Base-by-base conservation (phyloP, 2,329 filamentous ascomycete genomes). In the Emergomyces africanus region DNA sequence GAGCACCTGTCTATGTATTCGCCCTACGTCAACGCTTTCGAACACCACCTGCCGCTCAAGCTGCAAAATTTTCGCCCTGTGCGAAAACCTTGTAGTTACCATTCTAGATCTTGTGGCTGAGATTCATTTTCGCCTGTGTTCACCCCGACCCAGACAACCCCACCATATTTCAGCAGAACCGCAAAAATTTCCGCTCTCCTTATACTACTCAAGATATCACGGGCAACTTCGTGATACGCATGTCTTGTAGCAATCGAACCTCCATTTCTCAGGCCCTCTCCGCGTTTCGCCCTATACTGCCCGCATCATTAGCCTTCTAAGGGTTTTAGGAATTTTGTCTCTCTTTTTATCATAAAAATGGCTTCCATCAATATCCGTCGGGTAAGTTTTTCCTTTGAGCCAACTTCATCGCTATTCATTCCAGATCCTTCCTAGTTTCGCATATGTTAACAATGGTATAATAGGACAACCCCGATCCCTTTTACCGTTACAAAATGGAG, bases 401-500 rank as follows among this genome's bases (percentile, higher is more conserved):
- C 10, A 44, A 5, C 37, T 10, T 4, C 8, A 39, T 44, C 5
- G 14, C 5, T 9, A 39, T 44, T 3, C 15, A 5, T 6, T 49
- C 10, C n/a, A 42, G 18, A 46, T 5, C 18, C 49, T 18, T 59
- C 8, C 48, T 61, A 65, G 41, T 67, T 54, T 0, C 1, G 57
- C 49, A 67, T 63, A 54, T 61, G 46, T 28, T 64, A 12, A 35
- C 33, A n/a, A 15, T 14, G 10, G 2, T 39, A 8, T 25, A 35
- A 39, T 23, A 74, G 72, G 92, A 97, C 88, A 87, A 96, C 80
- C 87, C 87, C 81, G 94, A 99, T 80, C 88, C 88, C 79, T 99
- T 96, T 85, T 99, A 99, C 81, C 94, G 94, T 77, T 99, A 99
- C 86, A 99, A 99, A 85, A 99, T 99, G 94, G 94, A 97, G 81